Evolutionary conservation across 2,329 filamentous ascomycete species (phyloP), one percentile per base, ranked within the genome.

Genomic region (Trichoderma sp.): DNA sequence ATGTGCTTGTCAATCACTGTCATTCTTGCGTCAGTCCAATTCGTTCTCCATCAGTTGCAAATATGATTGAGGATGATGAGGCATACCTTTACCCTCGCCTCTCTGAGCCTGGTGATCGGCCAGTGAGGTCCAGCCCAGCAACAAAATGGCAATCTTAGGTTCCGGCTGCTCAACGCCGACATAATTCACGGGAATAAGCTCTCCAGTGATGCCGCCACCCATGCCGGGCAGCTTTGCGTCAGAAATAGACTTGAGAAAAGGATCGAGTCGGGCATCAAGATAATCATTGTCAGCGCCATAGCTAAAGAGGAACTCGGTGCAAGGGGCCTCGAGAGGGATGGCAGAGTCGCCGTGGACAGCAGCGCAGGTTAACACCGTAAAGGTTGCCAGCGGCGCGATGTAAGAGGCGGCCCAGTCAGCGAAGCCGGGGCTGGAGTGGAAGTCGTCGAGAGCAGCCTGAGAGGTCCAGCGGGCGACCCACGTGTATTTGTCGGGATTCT

Each of bases 121-220:
- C 73, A 78, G 81, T 72, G 78, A 81, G 21, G 83, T 81, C 82
- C 82, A 83, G 6, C 82, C 82, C 47, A 83, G 72, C 28, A 83
- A 71, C 72, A 82, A 74, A 68, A 79, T 75, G 15, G 78, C 80
- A 14, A 80, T 78, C 36, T 75, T 76, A 3, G 77, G 80, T 62
- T 77, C 75, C 28, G 79, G 75, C 12, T 76, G 74, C 18, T 76
- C 74, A 21, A 78, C 77, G 34, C 77, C 75, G 3, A 76, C 76
- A 58, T 80, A 74, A 2, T 76, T 74, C 21, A 79, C 76, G n/a
- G 78, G 75, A 24, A 77, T 76, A 68, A 82, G 80, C 73, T 80
- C 77, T 21, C 80, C 82, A 36, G 77, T 78, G 6, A 77, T 79
- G 47, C 79, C 76, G 11, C 77, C 81, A 39, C 79, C 77, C 62